phyloP scores from a whole-genome alignment of 2,329 filamentous ascomycete genomes.

The Aspergillus fischeri region DNA sequence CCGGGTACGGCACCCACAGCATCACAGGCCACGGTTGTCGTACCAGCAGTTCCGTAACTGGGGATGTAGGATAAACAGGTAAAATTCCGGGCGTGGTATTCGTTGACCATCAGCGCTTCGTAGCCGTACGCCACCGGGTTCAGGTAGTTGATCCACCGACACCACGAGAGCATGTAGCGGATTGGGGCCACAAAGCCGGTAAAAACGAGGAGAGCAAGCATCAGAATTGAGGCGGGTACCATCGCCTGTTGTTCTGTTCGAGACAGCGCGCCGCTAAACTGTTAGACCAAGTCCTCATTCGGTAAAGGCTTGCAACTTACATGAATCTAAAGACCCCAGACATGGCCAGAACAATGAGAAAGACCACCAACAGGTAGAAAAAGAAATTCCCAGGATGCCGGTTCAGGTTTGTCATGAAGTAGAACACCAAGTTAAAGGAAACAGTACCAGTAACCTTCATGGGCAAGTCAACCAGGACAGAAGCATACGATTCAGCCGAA shows the following conservation, averaged over 20 bases:
- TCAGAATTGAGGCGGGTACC: conserved; percentile 52
- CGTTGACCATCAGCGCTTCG: conserved; percentile 76
- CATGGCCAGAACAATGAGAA: conserved; percentile 70
- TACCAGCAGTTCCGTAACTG: too few species aligned
- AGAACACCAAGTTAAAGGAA: conserved; percentile 73
- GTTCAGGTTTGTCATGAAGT: conserved; percentile 82
- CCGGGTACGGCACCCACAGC: conserved; percentile 56
- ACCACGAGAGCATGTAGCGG: conserved; percentile 70
- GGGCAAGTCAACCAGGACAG: conserved; percentile 81
- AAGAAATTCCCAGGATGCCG: conserved; percentile 75
- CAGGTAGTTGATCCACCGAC: conserved; percentile 76
- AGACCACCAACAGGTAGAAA: conserved; percentile 75
- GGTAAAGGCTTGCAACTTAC: background rate
- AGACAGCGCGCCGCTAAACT: conserved; percentile 57
- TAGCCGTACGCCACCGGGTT: conserved; percentile 78
- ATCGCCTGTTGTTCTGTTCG: conserved; percentile 59
- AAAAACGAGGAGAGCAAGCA: conserved; percentile 45
- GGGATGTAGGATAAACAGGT: conserved; percentile 44
- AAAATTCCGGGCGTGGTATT: conserved; percentile 67
- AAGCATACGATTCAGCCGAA: conserved; percentile 77
- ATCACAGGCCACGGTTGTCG: conserved; percentile 52
- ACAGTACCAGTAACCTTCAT: conserved; percentile 72
- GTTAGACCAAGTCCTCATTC: too few species aligned
- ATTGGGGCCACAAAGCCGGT: conserved; percentile 46
- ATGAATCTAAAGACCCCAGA: conserved; percentile 83